Evolutionary conservation across 805 yeast genomes (phyloP), one percentile per base, ranked within the genome.

Genomic region (Teunomyces stri): DNA sequence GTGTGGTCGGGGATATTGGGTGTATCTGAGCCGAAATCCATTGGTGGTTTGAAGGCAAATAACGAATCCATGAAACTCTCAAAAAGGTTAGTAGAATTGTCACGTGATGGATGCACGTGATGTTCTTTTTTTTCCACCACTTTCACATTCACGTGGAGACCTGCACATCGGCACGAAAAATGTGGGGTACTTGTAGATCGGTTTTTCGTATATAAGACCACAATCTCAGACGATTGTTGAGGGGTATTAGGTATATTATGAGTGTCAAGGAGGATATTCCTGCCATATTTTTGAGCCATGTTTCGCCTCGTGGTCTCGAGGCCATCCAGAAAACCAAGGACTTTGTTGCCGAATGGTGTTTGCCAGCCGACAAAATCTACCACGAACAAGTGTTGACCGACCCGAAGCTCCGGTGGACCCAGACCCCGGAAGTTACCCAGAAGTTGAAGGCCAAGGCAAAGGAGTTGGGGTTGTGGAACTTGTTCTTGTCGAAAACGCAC

Each of bases 1-100:
- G 75, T 76, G 69, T 87, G 85, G 64, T 91, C 90, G 25, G 98
- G 98, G 22, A 89, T 79, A 57, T 79, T 76, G 35, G 79, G 74
- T 29, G 78, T 69, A 50, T 76, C 84, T 38, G 81, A 72, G 21
- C 70, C 74, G 44, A 64, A 63, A 22, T 65, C 72, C 50, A 53
- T 31, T 31, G 15, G 34, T 31, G 2, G 34, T 13, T n/a, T 31
- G 34, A 31, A n/a, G 34, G 34, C 34, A 31, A 21, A 21, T 21
- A 21, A 21, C 25, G 25, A 21, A 21, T 21, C 7, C 5, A 6
- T 21, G 4, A 21, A 21, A 25, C 27, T 18, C 27, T 25, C 5
- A 25, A 25, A 25, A 25, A 7, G 27, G 27, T 9, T 6, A 25
- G 3, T 25, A 22, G 1, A 11, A 10, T 16, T 34, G 16, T 22